Conservation (phyloP, 352 stramenopile genomes). For the Globisporangium parvum region DNA sequence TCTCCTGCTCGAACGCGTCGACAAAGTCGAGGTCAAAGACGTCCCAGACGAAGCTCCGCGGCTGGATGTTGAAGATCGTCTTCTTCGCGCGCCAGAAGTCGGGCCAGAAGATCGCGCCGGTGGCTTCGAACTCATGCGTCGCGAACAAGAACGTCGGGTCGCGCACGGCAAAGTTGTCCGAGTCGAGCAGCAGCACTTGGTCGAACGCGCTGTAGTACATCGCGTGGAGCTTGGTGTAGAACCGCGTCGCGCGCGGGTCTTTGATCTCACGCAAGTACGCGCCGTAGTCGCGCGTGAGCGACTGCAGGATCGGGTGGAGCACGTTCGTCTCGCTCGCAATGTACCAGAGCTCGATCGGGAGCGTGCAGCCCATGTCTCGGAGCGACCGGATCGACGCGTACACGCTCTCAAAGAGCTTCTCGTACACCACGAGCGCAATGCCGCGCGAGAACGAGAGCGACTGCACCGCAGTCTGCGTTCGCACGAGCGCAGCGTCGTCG, state of each 20-base stretch:
- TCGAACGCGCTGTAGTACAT: constrained; percentile 75
- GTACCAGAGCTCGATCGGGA: constrained; percentile 76
- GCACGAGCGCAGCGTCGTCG: background rate
- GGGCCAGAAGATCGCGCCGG: constrained; percentile 71
- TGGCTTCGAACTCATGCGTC: constrained; percentile 30
- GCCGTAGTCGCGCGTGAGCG: constrained; percentile 28
- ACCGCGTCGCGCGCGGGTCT: constrained; percentile 40
- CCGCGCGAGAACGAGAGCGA: constrained; percentile 24
- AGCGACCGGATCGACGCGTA: constrained; percentile 43
- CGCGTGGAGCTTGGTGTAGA: constrained; percentile 71
- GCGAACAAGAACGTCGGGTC: constrained; percentile 70
- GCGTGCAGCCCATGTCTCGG: constrained; percentile 26
- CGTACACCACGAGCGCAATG: constrained; percentile 49
- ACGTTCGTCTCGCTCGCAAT: constrained; percentile 35
- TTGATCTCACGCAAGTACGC: constrained; percentile 59
- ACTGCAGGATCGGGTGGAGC: constrained; percentile 35
- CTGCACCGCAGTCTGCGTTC: constrained; percentile 18
- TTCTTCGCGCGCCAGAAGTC: constrained; percentile 66
- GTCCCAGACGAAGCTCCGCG: constrained; percentile 60
- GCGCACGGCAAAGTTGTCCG: constrained; percentile 63
- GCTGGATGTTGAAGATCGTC: constrained; percentile 77
- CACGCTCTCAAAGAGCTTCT: constrained; percentile 42
- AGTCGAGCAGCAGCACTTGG: constrained; percentile 65
- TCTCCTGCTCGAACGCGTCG: constrained; percentile 78
- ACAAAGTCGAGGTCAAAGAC: constrained; percentile 49